phyloP scores from a whole-genome alignment of 2,329 filamentous ascomycete species.

The Ceratocystis alfenasii region DNA sequence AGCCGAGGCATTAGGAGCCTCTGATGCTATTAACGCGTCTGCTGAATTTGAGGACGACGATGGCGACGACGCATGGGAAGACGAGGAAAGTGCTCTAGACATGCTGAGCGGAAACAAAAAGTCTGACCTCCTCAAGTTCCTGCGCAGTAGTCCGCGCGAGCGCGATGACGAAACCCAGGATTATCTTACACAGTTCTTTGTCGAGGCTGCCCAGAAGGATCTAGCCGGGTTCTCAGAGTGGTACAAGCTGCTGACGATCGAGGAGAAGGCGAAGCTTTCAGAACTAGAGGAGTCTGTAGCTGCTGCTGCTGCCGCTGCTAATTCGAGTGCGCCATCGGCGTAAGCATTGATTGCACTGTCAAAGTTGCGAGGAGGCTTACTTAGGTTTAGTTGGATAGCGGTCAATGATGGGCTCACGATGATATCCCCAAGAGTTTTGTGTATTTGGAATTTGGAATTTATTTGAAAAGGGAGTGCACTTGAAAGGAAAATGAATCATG shows the following conservation, averaged over 20 bases:
- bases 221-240: constrained; percentile 44
- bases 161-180: constrained; percentile 83
- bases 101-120: constrained; percentile 58
- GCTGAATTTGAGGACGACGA: constrained; percentile 42
- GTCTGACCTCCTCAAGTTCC: constrained; percentile 68
- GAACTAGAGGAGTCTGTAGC: constrained; percentile 35
- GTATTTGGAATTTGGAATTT: not conserved
- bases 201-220: constrained; percentile 45
- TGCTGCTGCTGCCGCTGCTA: constrained; percentile 13
- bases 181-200: constrained; percentile 74
- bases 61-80: constrained; percentile 63
- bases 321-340: not conserved
- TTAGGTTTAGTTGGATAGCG: not conserved
- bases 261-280: constrained; percentile 46
- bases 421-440: constrained; percentile 9
- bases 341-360: not conserved
- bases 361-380: not conserved
- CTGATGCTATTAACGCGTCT: constrained; percentile 48
- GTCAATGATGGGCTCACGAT: not conserved
- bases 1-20: constrained; percentile 50
- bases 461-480: not conserved
- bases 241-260: constrained; percentile 43
- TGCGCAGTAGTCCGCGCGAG: constrained; percentile 50
- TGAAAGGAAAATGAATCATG: not conserved
- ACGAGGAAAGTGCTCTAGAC: constrained; percentile 78